These are phyloP conservation scores for Gonapodya prolifera DNA, from an alignment of 192 early-diverging fungal genomes.

Conservation along the genomic window DNA sequence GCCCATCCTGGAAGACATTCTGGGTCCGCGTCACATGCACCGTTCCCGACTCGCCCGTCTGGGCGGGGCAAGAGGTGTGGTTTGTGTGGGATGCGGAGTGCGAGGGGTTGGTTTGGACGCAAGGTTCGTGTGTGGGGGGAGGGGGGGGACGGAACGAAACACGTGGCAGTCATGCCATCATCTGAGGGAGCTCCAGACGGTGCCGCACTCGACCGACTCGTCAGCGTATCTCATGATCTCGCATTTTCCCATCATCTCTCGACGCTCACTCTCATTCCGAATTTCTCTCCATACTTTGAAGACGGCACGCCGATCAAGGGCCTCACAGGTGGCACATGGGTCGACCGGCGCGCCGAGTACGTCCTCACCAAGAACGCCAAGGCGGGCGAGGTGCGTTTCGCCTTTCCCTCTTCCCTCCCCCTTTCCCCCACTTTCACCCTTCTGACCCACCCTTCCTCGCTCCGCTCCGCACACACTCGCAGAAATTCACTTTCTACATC, in stretches of 20 bases:
- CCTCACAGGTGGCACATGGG: constrained; percentile 61
- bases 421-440: too few species aligned
- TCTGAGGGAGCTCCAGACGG: too few species aligned
- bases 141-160: too few species aligned
- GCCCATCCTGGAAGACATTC: constrained; percentile 76
- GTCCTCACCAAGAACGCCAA: constrained; percentile 25
- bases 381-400: constrained; percentile 25
- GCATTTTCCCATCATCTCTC: too few species aligned
- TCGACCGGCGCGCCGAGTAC: constrained; percentile 44
- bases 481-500: constrained; percentile 57
- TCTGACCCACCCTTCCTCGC: not conserved
- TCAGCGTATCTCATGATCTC: too few species aligned
- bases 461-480: not conserved
- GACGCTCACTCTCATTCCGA: too few species aligned
- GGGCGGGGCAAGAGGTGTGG: constrained; percentile 46
- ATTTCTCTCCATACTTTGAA: not conserved
- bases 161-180: too few species aligned
- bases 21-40: constrained; percentile 59
- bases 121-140: too few species aligned
- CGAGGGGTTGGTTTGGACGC: constrained; percentile 86
- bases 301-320: constrained; percentile 76
- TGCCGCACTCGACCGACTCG: too few species aligned
- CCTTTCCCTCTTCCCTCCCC: too few species aligned
- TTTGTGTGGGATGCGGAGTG: constrained; percentile 76
- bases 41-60: constrained; percentile 44